phyloP scores from a whole-genome alignment of 1,284 basidiomycete species.

The Rhizopogon parksii region DNA sequence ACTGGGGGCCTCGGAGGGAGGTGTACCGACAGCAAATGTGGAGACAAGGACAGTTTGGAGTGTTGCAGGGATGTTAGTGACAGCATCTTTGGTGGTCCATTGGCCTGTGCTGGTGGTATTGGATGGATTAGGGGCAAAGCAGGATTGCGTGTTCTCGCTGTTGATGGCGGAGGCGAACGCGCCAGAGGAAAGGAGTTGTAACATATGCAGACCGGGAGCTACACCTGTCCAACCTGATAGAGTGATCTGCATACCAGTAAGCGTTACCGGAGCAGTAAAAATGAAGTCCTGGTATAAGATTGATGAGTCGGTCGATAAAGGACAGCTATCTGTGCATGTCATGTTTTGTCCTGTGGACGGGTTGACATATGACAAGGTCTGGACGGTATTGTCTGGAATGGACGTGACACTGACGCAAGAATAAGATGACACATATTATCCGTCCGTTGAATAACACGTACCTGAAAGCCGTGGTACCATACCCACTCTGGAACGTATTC shows the following conservation, averaged over 20 bases:
- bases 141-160: constrained; percentile 59
- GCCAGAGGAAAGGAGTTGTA: constrained; percentile 89
- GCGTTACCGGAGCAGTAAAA: constrained; percentile 53
- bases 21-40: constrained; percentile 58
- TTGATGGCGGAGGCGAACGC: constrained; percentile 73
- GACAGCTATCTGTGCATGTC: constrained; percentile 68
- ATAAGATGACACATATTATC: constrained; percentile 3
- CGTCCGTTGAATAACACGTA: constrained; percentile 31
- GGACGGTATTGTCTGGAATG: constrained; percentile 82
- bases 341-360: constrained; percentile 64
- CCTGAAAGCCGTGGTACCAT: constrained; percentile 84
- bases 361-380: constrained; percentile 73
- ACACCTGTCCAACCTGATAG: constrained; percentile 72
- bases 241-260: constrained; percentile 82
- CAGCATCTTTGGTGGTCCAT: constrained; percentile 61
- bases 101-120: constrained; percentile 55
- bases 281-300: constrained; percentile 87
- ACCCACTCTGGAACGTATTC: constrained; percentile 78
- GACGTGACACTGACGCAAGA: constrained; percentile 58
- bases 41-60: constrained; percentile 70
- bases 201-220: constrained; percentile 77
- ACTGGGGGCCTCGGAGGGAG: constrained; percentile 55
- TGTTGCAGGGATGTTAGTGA: constrained; percentile 76
- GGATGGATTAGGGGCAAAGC: constrained; percentile 68
- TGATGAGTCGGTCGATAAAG: constrained; percentile 65